These are phyloP conservation scores for Euclidium syriacum DNA, from an alignment of 345 rosid species.

Conservation along the genomic window DNA sequence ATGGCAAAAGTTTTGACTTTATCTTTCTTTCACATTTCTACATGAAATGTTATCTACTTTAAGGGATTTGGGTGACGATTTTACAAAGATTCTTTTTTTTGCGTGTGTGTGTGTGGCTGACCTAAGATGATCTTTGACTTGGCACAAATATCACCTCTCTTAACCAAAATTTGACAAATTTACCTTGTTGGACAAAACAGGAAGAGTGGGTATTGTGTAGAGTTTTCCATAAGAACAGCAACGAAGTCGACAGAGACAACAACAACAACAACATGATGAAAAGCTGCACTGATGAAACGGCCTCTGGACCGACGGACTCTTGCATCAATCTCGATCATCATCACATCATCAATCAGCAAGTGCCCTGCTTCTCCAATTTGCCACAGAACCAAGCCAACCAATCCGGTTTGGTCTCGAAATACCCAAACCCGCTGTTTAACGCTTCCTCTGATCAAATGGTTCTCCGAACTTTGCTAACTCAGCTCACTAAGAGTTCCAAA, in stretches of 20 bases:
- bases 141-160: constrained; percentile 1
- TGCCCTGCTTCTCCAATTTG: constrained; percentile 87
- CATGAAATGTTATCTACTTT: neutral
- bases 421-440: neutral
- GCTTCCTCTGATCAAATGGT: constrained; percentile 26
- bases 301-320: constrained; percentile 50
- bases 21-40: constrained; percentile 9
- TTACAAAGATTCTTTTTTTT: neutral
- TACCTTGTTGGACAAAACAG: constrained; percentile 23
- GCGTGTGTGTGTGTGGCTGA: neutral
- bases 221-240: constrained; percentile 54
- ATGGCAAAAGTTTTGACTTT: constrained; percentile 19
- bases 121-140: constrained; percentile 25
- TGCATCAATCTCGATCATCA: constrained; percentile 45
- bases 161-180: neutral
- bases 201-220: constrained; percentile 89
- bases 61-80: constrained; percentile 13
- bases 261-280: too few relatives aligned
- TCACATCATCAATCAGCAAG: constrained; percentile 38
- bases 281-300: constrained; percentile 38
- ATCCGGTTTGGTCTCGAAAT: constrained; percentile 8
- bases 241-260: constrained; percentile 29
- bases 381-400: constrained; percentile 34
- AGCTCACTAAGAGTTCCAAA: constrained; percentile 10
- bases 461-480: constrained; percentile 15